Percentiles rank a stretch among this genome's conserved stretches.
Evolutionary conservation across 2,329 filamentous ascomycete genomes (phyloP).

Genomic region (Rutstroemia sp.): DNA sequence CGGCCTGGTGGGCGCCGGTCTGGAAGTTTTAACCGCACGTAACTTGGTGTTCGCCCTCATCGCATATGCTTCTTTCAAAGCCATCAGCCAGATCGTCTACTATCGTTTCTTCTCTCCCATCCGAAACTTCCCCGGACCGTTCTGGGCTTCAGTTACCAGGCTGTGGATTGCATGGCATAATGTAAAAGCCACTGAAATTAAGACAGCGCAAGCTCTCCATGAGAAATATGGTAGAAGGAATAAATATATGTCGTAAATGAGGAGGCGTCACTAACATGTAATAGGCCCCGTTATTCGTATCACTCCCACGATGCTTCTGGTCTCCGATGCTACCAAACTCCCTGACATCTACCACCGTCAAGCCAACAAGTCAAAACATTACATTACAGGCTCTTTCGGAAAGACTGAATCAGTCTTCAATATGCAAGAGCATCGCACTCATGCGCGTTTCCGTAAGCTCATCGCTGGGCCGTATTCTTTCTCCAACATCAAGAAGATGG

Average conservation of each 20-base stretch:
- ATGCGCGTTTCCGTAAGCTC: conserved; percentile 46
- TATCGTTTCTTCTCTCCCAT: conserved; percentile 27
- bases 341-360: conserved; percentile 48
- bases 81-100: conserved; percentile 14
- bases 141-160: conserved; percentile 29
- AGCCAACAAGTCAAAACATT: conserved; percentile 50
- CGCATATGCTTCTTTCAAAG: neutral
- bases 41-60: no score
- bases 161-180: conserved; percentile 28
- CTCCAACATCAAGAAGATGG: conserved; percentile 50
- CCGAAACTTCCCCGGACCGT: conserved; percentile 27
- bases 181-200: neutral
- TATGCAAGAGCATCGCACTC: conserved; percentile 44
- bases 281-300: conserved; percentile 45
- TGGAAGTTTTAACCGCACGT: no score
- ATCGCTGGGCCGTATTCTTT: conserved; percentile 46
- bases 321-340: conserved; percentile 40
- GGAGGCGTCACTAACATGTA: no score
- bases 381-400: conserved; percentile 52
- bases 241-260: no score
- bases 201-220: neutral
- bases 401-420: conserved; percentile 49
- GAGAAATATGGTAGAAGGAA: neutral
- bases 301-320: conserved; percentile 45
- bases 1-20: no score